A percentile compares a stretch with the other conserved stretches of the same genome.
Conservation (phyloP, 768 basidiomycete genomes). For the Pholiota conissans region DNA sequence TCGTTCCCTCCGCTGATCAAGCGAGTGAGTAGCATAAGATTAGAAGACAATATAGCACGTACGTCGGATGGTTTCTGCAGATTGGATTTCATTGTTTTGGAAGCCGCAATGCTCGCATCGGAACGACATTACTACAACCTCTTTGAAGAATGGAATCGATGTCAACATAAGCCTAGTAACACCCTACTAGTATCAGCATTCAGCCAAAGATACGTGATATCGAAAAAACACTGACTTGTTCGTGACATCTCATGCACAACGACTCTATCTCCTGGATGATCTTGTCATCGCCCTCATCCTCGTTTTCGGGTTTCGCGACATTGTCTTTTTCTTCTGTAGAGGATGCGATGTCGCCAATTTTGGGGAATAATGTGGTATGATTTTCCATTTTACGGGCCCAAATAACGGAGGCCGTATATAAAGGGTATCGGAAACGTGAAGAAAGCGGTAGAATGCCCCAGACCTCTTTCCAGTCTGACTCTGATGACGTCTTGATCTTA, state of each 20-base stretch:
- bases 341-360: constrained; percentile 42
- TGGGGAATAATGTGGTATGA: constrained; percentile 45
- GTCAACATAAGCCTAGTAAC: constrained; percentile 87
- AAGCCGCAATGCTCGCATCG: constrained; percentile 91
- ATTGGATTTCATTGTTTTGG: constrained; percentile 92
- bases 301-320: background rate
- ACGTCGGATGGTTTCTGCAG: constrained; percentile 87
- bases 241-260: constrained; percentile 89
- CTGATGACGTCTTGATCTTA: background rate
- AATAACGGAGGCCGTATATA: background rate
- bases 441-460: background rate
- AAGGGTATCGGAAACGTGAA: background rate
- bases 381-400: background rate
- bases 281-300: constrained; percentile 49
- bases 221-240: constrained; percentile 62
- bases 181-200: constrained; percentile 57
- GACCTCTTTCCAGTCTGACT: background rate
- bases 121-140: constrained; percentile 97
- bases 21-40: background rate
- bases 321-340: constrained; percentile 42
- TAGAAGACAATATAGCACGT: constrained; percentile 25
- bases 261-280: constrained; percentile 86
- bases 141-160: constrained; percentile 91
- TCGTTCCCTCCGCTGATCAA: constrained; percentile 70
- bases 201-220: background rate